These are phyloP conservation scores for Coemansia sp. DNA, from an alignment of 192 early-diverging fungal species.

Conservation along the genomic window DNA sequence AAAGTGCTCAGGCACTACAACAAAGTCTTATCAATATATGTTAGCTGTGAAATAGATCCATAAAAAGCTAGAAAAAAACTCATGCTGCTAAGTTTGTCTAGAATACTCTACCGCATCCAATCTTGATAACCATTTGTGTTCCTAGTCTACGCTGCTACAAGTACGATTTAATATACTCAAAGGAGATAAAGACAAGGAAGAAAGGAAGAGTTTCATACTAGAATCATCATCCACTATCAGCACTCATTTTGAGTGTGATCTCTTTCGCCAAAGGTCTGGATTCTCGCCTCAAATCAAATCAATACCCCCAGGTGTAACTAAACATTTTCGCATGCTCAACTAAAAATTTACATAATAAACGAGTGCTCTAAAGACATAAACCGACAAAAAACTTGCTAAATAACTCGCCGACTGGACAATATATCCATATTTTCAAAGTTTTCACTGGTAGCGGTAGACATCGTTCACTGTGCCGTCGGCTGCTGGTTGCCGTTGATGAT, in stretches of 20 bases:
- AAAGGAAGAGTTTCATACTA: too few species aligned
- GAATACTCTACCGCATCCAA: slow-evolving; percentile 43
- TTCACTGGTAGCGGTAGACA: slow-evolving; percentile 7
- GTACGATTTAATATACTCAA: neutral
- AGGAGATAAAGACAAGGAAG: too few species aligned
- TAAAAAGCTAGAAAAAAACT: too few species aligned
- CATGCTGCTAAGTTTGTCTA: neutral
- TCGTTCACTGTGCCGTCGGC: slow-evolving; percentile 3
- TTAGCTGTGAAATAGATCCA: neutral
- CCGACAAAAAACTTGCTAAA: neutral
- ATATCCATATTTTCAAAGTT: too few species aligned
- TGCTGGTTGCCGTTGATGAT: slow-evolving; percentile 8
- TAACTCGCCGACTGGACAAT: too few species aligned
- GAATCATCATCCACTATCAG: too few species aligned
- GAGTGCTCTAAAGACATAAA: neutral
- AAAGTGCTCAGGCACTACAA: slow-evolving; percentile 72
- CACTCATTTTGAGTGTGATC: too few species aligned
- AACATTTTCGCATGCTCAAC: too few species aligned
- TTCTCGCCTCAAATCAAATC: too few species aligned
- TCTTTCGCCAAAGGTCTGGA: too few species aligned
- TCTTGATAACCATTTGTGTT: slow-evolving; percentile 24
- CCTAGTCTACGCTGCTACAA: neutral
- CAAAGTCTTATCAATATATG: neutral
- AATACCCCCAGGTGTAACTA: too few species aligned
- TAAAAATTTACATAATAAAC: neutral